Percentiles rank a stretch among this genome's conserved stretches.
Conservation (phyloP, 1,284 basidiomycete genomes). For the Gymnopus androsaceus region DNA sequence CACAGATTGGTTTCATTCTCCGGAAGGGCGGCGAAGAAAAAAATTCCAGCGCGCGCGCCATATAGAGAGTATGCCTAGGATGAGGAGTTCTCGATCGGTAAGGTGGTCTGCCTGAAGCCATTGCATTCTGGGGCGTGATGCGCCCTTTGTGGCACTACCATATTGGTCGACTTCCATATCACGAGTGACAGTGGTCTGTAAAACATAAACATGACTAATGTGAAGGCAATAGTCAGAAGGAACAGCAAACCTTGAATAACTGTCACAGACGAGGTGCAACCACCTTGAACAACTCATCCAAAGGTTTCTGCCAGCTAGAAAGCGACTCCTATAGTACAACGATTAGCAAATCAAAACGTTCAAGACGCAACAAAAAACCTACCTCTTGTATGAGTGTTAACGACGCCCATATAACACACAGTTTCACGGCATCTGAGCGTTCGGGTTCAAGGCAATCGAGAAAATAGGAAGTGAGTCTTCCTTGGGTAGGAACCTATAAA, state of each 20-base stretch:
- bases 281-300: slow-evolving; percentile 46
- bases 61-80: slow-evolving; percentile 64
- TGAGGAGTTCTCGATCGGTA: slow-evolving; percentile 63
- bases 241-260: slow-evolving; percentile 52
- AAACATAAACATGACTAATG: slow-evolving; percentile 22
- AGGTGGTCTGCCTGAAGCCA: slow-evolving; percentile 53
- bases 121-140: slow-evolving; percentile 60
- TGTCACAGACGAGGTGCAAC: slow-evolving; percentile 51
- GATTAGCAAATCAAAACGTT: neutral
- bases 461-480: slow-evolving; percentile 66
- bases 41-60: slow-evolving; percentile 61
- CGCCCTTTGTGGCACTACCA: slow-evolving; percentile 56
- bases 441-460: slow-evolving; percentile 70
- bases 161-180: slow-evolving; percentile 59
- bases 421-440: slow-evolving; percentile 77
- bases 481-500: slow-evolving; percentile 70
- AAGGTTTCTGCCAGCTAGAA: slow-evolving; percentile 59
- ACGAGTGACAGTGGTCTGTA: slow-evolving; percentile 47
- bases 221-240: slow-evolving; percentile 10
- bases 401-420: slow-evolving; percentile 73
- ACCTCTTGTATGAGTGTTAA: slow-evolving; percentile 51
- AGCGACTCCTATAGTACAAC: slow-evolving; percentile 53
- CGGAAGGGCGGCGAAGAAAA: slow-evolving; percentile 44
- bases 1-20: slow-evolving; percentile 35
- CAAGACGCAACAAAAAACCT: slow-evolving; percentile 27